These are phyloP conservation scores for Zalerion maritima DNA, from an alignment of 495 filamentous ascomycete genomes.

Conservation along the genomic window DNA sequence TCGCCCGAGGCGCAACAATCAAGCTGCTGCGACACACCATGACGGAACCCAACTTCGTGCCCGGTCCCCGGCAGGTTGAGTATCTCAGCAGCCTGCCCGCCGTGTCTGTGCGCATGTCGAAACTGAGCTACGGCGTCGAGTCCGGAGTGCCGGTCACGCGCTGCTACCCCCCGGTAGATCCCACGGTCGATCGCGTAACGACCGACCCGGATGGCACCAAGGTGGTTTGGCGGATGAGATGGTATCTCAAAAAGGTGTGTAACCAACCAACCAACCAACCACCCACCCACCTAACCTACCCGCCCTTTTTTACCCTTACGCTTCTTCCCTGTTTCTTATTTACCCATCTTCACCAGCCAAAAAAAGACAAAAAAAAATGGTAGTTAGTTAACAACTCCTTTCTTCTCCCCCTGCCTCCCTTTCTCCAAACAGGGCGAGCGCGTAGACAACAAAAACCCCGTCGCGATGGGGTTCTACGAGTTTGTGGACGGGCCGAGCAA, in stretches of 20 bases:
- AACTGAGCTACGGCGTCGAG: conserved; percentile 8
- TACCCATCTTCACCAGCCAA: no score
- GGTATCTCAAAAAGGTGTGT: conserved; percentile 7
- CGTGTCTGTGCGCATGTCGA: conserved; percentile 7
- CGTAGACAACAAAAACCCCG: conserved; percentile 2
- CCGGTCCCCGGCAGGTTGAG: background rate
- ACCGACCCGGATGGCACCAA: background rate
- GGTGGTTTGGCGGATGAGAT: conserved; percentile 1
- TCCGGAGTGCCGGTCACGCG: background rate
- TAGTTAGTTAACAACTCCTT: no score
- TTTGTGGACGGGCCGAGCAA: no score
- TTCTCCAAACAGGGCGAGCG: no score
- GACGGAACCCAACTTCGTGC: no score
- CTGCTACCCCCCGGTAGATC: background rate
- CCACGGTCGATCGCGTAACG: background rate
- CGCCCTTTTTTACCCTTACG: no score
- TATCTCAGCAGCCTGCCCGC: conserved; percentile 4
- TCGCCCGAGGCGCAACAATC: conserved; percentile 12
- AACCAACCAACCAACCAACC: no score
- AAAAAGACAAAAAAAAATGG: no score
- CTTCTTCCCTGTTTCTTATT: no score
- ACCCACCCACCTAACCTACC: no score
- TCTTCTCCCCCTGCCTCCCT: no score
- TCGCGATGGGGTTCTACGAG: background rate
- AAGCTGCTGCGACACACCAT: conserved; percentile 6